These are phyloP conservation scores for Penicillium sp. DNA, from an alignment of 2,329 filamentous ascomycete genomes.

Conservation along the genomic window DNA sequence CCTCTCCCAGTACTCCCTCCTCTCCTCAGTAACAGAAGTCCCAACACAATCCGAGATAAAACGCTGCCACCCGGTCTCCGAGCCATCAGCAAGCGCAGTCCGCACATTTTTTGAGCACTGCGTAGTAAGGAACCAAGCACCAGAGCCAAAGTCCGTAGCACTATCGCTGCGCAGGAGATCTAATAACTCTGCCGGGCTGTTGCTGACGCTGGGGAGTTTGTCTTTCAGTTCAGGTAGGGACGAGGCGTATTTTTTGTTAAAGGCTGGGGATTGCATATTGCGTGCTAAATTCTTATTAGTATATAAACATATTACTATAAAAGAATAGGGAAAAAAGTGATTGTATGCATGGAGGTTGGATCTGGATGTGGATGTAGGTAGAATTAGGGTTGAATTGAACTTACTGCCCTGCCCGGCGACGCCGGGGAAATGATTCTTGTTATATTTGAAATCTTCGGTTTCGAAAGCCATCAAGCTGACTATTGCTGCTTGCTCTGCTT, in stretches of 20 bases:
- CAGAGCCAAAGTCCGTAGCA: conserved; percentile 56
- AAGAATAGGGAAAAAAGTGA: too few species aligned
- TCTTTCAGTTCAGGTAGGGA: conserved; percentile 45
- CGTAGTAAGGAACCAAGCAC: conserved; percentile 59
- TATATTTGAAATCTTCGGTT: conserved; percentile 66
- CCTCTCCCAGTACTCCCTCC: conserved; percentile 50
- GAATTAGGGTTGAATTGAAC: conserved; percentile 4
- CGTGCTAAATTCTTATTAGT: conserved; percentile 40
- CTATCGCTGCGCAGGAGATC: conserved; percentile 50
- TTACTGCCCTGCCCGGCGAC: conserved; percentile 64
- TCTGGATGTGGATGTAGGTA: neutral
- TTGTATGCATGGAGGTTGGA: neutral
- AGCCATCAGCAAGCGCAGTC: conserved; percentile 46
- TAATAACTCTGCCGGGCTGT: conserved; percentile 46
- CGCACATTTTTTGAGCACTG: conserved; percentile 51
- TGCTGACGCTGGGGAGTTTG: conserved; percentile 31
- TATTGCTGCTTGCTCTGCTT: conserved; percentile 65
- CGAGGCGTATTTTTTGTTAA: conserved; percentile 55
- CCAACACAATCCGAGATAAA: conserved; percentile 57
- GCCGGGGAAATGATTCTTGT: conserved; percentile 60
- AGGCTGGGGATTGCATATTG: conserved; percentile 61
- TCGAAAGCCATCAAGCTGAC: conserved; percentile 71
- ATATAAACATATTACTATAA: too few species aligned
- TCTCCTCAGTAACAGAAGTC: conserved; percentile 46
- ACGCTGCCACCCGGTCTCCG: conserved; percentile 49